A percentile compares a stretch with the other conserved stretches of the same genome.
Evolutionary conservation across 2,329 filamentous ascomycete species (phyloP).

Genomic region (Fusarium chaquense): DNA sequence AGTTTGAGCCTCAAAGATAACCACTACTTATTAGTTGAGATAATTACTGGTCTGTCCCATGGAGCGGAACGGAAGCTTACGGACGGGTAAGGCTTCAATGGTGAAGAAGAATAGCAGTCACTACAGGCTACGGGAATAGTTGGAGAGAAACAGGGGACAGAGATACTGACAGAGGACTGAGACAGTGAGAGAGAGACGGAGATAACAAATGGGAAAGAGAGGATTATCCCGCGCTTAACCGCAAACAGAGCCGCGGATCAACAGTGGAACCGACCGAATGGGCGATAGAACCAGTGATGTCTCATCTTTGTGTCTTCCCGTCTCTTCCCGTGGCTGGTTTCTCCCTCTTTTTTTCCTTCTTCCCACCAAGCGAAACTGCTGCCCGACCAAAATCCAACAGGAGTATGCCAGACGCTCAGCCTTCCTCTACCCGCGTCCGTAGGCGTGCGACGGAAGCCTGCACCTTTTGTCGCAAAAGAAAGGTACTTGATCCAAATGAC

Average conservation of each 20-base stretch:
- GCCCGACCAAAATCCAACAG: neutral
- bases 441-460: conserved; percentile 49
- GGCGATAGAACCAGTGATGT: neutral
- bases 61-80: conserved; percentile 2
- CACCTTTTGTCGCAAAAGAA: conserved; percentile 49
- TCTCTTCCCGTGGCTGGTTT: conserved; percentile 14
- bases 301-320: conserved; percentile 8
- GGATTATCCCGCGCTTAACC: conserved; percentile 5
- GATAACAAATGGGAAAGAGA: neutral
- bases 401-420: conserved; percentile 16
- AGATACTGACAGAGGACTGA: neutral
- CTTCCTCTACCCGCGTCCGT: conserved; percentile 34
- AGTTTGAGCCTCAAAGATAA: conserved; percentile 3
- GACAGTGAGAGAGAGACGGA: neutral
- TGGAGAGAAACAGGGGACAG: neutral
- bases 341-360: neutral
- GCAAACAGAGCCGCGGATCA: conserved; percentile 13
- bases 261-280: conserved; percentile 21
- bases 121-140: neutral
- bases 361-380: neutral
- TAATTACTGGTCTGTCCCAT: neutral
- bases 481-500: conserved; percentile 35
- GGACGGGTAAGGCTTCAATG: neutral
- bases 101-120: neutral
- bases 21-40: neutral